Conservation (phyloP, 345 rosid species). For the Laguncularia racemosa region DNA sequence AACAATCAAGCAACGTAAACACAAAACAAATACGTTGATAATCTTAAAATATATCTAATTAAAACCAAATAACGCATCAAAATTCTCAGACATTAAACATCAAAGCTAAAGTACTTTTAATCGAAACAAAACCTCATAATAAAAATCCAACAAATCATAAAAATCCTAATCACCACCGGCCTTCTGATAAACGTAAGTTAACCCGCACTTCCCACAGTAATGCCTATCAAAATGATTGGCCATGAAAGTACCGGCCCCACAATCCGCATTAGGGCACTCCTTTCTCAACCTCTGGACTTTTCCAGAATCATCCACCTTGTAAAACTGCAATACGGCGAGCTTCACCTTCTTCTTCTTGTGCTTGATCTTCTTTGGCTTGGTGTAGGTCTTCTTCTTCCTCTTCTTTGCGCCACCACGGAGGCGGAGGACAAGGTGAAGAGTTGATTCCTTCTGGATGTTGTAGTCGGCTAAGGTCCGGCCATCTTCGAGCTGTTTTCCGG, state of each 20-base stretch:
- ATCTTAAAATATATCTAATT: too few relatives aligned
- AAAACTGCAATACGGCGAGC: slow-evolving; percentile 55
- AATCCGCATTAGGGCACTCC: slow-evolving; percentile 56
- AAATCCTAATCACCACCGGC: slow-evolving; percentile 41
- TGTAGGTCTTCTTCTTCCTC: slow-evolving; percentile 74
- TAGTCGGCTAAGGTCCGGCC: slow-evolving; percentile 67
- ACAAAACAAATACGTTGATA: too few relatives aligned
- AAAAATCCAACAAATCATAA: background rate
- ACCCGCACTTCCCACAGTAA: slow-evolving; percentile 61
- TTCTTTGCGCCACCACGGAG: slow-evolving; percentile 68
- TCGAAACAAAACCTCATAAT: too few relatives aligned
- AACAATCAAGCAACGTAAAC: too few relatives aligned
- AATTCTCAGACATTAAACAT: too few relatives aligned
- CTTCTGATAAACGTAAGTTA: slow-evolving; percentile 52
- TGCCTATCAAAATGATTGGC: slow-evolving; percentile 64
- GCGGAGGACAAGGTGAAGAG: slow-evolving; percentile 63
- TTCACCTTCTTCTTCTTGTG: slow-evolving; percentile 67
- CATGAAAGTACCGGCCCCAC: slow-evolving; percentile 70
- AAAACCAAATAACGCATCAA: too few relatives aligned
- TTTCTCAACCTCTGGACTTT: slow-evolving; percentile 61
- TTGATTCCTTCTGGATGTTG: slow-evolving; percentile 68
- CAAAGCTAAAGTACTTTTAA: too few relatives aligned
- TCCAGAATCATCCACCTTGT: slow-evolving; percentile 52
- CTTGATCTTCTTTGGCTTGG: slow-evolving; percentile 67
- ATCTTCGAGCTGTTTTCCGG: slow-evolving; percentile 63